Conservation (phyloP, 163 green algal genomes). For the Picocystis sp. region DNA sequence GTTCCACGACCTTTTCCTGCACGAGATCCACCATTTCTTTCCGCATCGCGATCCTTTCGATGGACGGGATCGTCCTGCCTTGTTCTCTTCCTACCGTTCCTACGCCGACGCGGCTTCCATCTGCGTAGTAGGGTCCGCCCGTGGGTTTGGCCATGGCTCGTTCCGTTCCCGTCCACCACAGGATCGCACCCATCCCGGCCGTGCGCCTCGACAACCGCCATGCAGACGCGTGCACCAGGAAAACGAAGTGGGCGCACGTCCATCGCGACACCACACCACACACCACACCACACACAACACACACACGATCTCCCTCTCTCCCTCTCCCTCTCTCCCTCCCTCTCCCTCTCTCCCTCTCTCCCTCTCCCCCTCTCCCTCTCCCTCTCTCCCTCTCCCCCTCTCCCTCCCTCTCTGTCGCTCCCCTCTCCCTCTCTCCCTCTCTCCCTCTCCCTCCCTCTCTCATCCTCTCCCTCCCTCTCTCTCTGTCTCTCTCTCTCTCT, state of each 20-base stretch:
- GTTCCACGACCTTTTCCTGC: no score
- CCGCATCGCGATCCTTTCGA: no score
- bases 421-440: slow-evolving; percentile 3
- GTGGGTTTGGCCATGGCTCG: not conserved
- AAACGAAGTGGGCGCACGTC: not conserved
- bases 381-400: slow-evolving; percentile 1
- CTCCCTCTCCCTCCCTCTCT: not conserved
- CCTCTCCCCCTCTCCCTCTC: not conserved
- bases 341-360: not conserved
- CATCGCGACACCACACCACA: slow-evolving; percentile 1
- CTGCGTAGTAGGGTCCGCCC: no score
- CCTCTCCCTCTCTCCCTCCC: not conserved
- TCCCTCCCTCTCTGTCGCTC: not conserved
- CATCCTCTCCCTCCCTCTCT: slow-evolving; percentile 4
- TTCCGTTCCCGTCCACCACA: slow-evolving; percentile 1
- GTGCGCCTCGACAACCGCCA: not conserved
- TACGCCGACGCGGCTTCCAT: no score
- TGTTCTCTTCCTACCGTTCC: no score
- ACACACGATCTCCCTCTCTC: not conserved
- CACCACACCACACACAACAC: slow-evolving; percentile 2
- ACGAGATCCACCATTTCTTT: no score
- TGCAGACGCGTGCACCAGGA: not conserved
- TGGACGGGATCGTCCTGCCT: no score
- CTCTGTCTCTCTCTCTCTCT: slow-evolving; percentile 5
- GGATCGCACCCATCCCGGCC: not conserved